phyloP scores from a whole-genome alignment of 1,284 basidiomycete species.

The Stereum hirsutum region DNA sequence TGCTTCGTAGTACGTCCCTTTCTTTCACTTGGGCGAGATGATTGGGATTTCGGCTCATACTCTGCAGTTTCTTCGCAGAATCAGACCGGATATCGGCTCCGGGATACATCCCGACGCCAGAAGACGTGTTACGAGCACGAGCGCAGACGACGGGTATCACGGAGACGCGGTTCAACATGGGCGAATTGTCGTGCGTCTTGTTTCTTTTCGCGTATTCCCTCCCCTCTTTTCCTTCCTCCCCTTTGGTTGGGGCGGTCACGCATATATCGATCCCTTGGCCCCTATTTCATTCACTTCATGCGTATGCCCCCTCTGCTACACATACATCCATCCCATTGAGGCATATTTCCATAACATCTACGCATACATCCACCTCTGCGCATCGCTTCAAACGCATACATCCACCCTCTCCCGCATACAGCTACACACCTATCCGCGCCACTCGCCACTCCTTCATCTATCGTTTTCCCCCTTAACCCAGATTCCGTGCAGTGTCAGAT shows the following conservation, averaged over 20 bases:
- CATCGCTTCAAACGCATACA: no score
- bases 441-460: no score
- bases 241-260: no score
- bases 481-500: conserved; percentile 18
- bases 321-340: no score
- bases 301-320: no score
- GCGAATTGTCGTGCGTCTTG: conserved; percentile 43
- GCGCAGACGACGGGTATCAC: conserved; percentile 91
- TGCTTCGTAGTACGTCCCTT: conserved; percentile 69
- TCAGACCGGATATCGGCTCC: conserved; percentile 74
- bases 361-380: no score
- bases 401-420: no score
- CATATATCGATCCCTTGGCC: no score
- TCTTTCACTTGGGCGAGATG: neutral
- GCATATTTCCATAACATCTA: no score
- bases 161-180: conserved; percentile 79
- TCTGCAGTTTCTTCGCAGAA: conserved; percentile 77
- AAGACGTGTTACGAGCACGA: conserved; percentile 83
- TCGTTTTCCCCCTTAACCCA: neutral
- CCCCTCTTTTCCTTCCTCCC: no score
- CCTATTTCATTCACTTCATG: no score
- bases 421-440: no score
- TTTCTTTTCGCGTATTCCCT: neutral
- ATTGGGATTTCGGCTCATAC: conserved; percentile 4
- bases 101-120: conserved; percentile 82